These are phyloP conservation scores for Arachnomyces sp. DNA, from an alignment of 2,329 filamentous ascomycete species.

Conservation along the genomic window DNA sequence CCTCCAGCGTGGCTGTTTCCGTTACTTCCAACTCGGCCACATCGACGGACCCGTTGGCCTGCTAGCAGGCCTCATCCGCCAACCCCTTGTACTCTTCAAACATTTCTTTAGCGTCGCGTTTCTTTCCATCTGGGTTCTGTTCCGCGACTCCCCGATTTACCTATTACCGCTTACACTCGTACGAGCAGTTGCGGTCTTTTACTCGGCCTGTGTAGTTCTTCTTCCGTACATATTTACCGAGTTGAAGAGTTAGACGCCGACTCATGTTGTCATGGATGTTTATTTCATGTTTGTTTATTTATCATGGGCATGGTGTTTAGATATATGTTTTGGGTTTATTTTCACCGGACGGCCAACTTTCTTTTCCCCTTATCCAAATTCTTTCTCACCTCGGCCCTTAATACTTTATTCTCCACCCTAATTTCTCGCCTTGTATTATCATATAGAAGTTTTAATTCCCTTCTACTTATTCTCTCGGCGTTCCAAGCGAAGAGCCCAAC, in stretches of 20 bases:
- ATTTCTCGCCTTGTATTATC: too few relatives aligned
- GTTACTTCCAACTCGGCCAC: slow-evolving; percentile 72
- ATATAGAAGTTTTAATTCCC: too few relatives aligned
- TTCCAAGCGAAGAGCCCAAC: too few relatives aligned
- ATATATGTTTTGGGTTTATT: too few relatives aligned
- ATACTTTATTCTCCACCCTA: too few relatives aligned
- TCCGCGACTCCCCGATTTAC: slow-evolving; percentile 42
- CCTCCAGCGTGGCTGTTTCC: slow-evolving; percentile 83
- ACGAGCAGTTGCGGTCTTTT: slow-evolving; percentile 62
- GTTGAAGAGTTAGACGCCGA: slow-evolving; percentile 34
- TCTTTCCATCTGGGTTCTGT: slow-evolving; percentile 67
- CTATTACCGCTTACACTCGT: slow-evolving; percentile 58
- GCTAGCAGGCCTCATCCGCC: slow-evolving; percentile 69
- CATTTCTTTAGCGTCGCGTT: slow-evolving; percentile 96
- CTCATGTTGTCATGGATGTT: too few relatives aligned
- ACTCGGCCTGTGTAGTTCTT: slow-evolving; percentile 73
- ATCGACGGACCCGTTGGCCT: slow-evolving; percentile 73
- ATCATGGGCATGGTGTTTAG: too few relatives aligned
- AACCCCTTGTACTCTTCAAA: slow-evolving; percentile 69
- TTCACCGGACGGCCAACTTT: too few relatives aligned
- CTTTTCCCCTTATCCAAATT: too few relatives aligned
- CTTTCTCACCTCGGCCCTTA: too few relatives aligned
- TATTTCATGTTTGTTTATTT: slow-evolving; percentile 2
- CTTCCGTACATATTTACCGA: slow-evolving; percentile 72
- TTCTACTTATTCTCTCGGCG: too few relatives aligned